Base-by-base conservation (phyloP, 164 flowering plant species). In the Aristolochia contorta region DNA sequence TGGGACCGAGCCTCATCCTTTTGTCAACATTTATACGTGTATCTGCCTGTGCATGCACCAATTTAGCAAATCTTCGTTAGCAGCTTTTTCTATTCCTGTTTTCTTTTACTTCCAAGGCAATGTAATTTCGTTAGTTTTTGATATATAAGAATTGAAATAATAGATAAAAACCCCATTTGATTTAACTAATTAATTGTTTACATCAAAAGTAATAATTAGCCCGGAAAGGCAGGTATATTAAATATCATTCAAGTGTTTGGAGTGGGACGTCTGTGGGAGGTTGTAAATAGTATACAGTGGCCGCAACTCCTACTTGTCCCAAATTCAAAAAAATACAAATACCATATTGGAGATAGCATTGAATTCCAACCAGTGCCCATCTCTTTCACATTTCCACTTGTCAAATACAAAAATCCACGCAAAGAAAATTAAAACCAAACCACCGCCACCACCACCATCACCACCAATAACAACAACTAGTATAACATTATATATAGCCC, bases 311-410 rank as follows among this genome's bases (percentile, higher is more conserved):
- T 53, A 21, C 25, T 53, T 48, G 19, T 43, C 21, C 27, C 22
- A n/a, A 58, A 41, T 43, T 58, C 61, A 25, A 41, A 37, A 47
- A 20, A 58, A 43, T 19, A 22, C 22, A 43, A 23, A 21, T 30
- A 48, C 22, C 46, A 19, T 10, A n/a, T n/a, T n/a, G n/a, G n/a
- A 12, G 12, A 23, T 6, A 23, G 24, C 49, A 16, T 20, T 21
- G 30, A 7, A 23, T 23, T 27, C 15, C 14, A 33, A 1, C 23
- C 8, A 47, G 45, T 51, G 23, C 59, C 45, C 59, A 55, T 63
- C 66, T 54, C 59, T 55, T 63, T 63, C 66, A 41, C 27, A 53
- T 53, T 53, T 53, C 27, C 15, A 21, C 25, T 16, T 27, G 19
- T 53, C 27, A 53, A 3, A 49, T 49, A 49, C n/a, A 2, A 53